phyloP scores from a whole-genome alignment of 2,329 filamentous ascomycete species.

The Lecanicillium sp. region DNA sequence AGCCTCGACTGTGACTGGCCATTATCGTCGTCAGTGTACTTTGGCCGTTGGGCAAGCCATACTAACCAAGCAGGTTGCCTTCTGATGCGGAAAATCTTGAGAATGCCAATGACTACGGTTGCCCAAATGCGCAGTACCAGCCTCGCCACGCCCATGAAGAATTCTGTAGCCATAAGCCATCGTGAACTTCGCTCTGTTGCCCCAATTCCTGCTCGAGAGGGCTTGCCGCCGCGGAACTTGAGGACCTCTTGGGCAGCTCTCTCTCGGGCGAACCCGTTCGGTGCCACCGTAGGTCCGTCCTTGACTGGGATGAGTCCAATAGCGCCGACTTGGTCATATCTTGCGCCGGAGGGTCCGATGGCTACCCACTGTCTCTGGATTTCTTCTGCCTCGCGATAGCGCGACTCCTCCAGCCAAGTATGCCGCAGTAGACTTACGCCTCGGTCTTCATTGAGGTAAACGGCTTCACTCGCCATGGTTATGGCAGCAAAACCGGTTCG shows the following conservation, averaged over 20 bases:
- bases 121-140: slow-evolving; percentile 25
- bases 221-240: slow-evolving; percentile 38
- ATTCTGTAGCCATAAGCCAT: slow-evolving; percentile 69
- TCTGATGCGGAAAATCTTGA: slow-evolving; percentile 36
- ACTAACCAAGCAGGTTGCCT: slow-evolving; percentile 44
- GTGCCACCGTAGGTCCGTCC: slow-evolving; percentile 30
- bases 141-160: slow-evolving; percentile 63
- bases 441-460: slow-evolving; percentile 87
- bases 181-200: slow-evolving; percentile 70
- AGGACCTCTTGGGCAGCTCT: slow-evolving; percentile 54
- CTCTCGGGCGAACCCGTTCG: slow-evolving; percentile 61
- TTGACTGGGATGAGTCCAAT: slow-evolving; percentile 49
- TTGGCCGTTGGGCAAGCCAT: slow-evolving; percentile 38
- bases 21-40: slow-evolving; percentile 15
- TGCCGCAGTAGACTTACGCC: slow-evolving; percentile 63
- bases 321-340: slow-evolving; percentile 44
- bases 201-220: slow-evolving; percentile 60
- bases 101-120: slow-evolving; percentile 44
- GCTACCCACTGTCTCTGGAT: slow-evolving; percentile 43
- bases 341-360: slow-evolving; percentile 36
- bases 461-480: slow-evolving; percentile 89
- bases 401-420: slow-evolving; percentile 90
- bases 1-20: slow-evolving; percentile 3
- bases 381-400: slow-evolving; percentile 67
- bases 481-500: slow-evolving; percentile 82